These are phyloP conservation scores for Rubroboletus pulcherrimus DNA, from an alignment of 768 basidiomycete species.

Conservation along the genomic window DNA sequence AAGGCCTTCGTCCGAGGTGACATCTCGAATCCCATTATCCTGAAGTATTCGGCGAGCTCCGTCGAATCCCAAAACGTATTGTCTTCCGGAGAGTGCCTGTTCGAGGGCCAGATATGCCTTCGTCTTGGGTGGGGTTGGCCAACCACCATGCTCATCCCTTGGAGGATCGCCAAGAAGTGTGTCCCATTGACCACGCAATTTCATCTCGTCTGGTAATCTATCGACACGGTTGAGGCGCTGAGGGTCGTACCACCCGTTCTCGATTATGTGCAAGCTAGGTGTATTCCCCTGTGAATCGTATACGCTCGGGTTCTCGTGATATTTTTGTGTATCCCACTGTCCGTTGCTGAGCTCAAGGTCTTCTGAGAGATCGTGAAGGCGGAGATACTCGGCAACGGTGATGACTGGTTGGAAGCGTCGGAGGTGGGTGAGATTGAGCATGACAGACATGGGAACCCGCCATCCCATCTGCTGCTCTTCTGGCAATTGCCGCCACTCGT, in stretches of 20 bases:
- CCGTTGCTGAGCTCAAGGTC: conserved; percentile 36
- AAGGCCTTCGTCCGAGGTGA: conserved; percentile 29
- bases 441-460: conserved; percentile 34
- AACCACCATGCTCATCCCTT: conserved; percentile 18
- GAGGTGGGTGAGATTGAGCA: conserved; percentile 42
- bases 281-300: conserved; percentile 19
- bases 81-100: conserved; percentile 16
- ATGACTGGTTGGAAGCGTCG: conserved; percentile 37
- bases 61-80: conserved; percentile 20
- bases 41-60: conserved; percentile 20
- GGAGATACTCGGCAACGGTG: conserved; percentile 41
- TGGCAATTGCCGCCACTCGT: conserved; percentile 41
- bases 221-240: conserved; percentile 36
- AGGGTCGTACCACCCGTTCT: conserved; percentile 42
- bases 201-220: conserved; percentile 30
- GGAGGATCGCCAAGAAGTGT: conserved; percentile 9
- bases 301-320: conserved; percentile 29
- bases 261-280: conserved; percentile 33
- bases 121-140: conserved; percentile 22
- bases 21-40: conserved; percentile 8
- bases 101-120: conserved; percentile 20
- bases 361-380: conserved; percentile 35
- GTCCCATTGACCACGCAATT: conserved; percentile 31
- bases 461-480: conserved; percentile 35
- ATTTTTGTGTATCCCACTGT: conserved; percentile 35